Percentiles rank a stretch among this genome's conserved stretches.
These are phyloP conservation scores for Pestalotiopsis fici DNA, from an alignment of 2,329 filamentous ascomycete species.

Conservation along the genomic window DNA sequence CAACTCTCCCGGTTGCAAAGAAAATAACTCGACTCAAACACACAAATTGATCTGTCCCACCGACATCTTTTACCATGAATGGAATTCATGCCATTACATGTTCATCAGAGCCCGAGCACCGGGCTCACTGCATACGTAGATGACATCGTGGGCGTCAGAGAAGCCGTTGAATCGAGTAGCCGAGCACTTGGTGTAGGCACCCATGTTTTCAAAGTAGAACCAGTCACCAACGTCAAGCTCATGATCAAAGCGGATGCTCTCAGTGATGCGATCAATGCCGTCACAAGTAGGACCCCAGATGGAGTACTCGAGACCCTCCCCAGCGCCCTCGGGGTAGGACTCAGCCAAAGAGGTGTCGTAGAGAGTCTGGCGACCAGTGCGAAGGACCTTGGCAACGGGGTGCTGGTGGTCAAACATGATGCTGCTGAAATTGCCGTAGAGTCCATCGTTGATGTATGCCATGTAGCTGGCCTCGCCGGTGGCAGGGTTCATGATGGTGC, in stretches of 20 bases:
- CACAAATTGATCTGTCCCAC: background rate
- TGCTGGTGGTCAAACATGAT: slow-evolving; percentile 99
- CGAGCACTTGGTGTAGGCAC: slow-evolving; percentile 97
- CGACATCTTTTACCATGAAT: background rate
- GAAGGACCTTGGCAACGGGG: slow-evolving; percentile 80
- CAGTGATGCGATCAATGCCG: slow-evolving; percentile 91
- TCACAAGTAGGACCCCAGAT: slow-evolving; percentile 99
- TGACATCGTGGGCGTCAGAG: slow-evolving; percentile 85
- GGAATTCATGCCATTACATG: slow-evolving; percentile 17
- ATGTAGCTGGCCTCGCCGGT: slow-evolving; percentile 78
- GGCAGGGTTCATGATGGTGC: slow-evolving; percentile 75
- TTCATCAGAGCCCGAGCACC: slow-evolving; percentile 75
- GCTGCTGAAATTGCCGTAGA: slow-evolving; percentile 98
- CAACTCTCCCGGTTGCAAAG: background rate
- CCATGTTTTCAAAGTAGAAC: slow-evolving; percentile 99
- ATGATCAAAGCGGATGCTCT: slow-evolving; percentile 75
- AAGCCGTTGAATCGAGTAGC: slow-evolving; percentile 98
- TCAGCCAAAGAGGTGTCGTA: slow-evolving; percentile 58
- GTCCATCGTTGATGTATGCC: slow-evolving; percentile 95
- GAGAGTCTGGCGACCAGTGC: slow-evolving; percentile 56
- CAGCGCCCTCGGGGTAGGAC: slow-evolving; percentile 38
- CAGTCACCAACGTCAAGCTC: slow-evolving; percentile 91
- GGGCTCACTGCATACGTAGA: slow-evolving; percentile 93
- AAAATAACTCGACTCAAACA: background rate
- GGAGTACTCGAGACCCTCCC: slow-evolving; percentile 75